Evolutionary conservation across 2,329 filamentous ascomycete genomes (phyloP), one percentile per base, ranked within the genome.

Genomic region (Fusarium nygamai): DNA sequence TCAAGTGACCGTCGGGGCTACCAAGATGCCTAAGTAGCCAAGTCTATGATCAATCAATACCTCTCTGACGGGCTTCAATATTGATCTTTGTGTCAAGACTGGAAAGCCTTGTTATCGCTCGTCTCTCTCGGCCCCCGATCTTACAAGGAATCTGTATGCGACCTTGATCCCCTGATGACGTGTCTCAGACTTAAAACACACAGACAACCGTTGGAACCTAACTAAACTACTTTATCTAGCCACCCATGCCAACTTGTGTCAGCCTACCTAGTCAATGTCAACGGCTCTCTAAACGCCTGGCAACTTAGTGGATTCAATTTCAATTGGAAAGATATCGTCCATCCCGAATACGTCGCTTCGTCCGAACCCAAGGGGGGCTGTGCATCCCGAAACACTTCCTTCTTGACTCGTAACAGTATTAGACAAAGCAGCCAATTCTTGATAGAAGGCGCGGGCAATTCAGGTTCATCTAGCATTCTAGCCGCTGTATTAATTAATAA

Each of bases 151-250:
- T 24, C 38, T 57, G 36, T 47, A 56, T 34, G 38, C 33, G 24
- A 36, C 59, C 36, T 20, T 31, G 22, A 34, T 64, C 38, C 44
- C 50, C 31, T 56, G 59, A 59, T 70, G 66, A 59, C 67, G 67
- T 73, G 71, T 73, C 71, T 74, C 71, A 74, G 71, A 67, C 51
- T 34, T 65, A 44, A 57, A 68, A 53, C 48, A 59, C 48, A 36
- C 50, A 73, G 64, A 67, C 62, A 73, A 71, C 59, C 71, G 56
- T 71, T 71, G 64, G 62, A 62, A 60, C 71, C 51, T 56, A 29
- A 43, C 66, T 61, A 63, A 58, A 60, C 61, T 60, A 36, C 53
- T 38, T 61, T 59, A 51, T 59, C 41, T 50, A 29, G 36, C 36
- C 39, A 22, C 50, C 48, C 51, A 54, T 54, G 51, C 34, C 51